A percentile compares a stretch with the other conserved stretches of the same genome.
Conservation (phyloP, 2,329 filamentous ascomycete species). For the Gaeumannomyces tritici region DNA sequence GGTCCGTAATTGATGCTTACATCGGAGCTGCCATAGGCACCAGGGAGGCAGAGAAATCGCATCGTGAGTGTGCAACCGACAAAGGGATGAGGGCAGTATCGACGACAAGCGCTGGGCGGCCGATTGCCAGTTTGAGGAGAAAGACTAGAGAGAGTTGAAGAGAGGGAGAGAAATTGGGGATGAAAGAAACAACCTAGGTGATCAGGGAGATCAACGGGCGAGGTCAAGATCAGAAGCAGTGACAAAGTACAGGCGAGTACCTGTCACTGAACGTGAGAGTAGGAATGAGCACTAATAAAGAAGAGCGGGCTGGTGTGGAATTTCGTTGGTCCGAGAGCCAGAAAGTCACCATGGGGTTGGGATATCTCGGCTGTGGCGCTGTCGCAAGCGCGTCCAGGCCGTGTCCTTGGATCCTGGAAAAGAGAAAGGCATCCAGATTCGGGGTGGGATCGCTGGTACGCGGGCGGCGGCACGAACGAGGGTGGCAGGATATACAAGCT, state of each 20-base stretch:
- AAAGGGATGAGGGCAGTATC: not conserved
- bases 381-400: not conserved
- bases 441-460: not conserved
- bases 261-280: not conserved
- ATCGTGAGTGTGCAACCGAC: constrained; percentile 22
- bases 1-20: constrained; percentile 22
- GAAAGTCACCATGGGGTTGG: not conserved
- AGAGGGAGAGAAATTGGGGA: not conserved
- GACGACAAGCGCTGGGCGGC: too few species aligned
- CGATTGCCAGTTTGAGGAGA: not conserved
- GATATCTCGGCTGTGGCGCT: not conserved
- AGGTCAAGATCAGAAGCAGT: not conserved
- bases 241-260: not conserved
- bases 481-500: not conserved
- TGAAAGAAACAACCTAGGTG: too few species aligned
- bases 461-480: not conserved
- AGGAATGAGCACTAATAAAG: not conserved
- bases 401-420: not conserved
- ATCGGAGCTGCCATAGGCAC: constrained; percentile 46
- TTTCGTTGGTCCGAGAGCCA: not conserved
- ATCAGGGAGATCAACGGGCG: too few species aligned
- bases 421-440: not conserved
- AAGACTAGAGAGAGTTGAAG: not conserved
- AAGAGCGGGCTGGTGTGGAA: not conserved
- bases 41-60: constrained; percentile 48